phyloP scores from a whole-genome alignment of 305 asterid genomes.

The Fraxinus floribunda region DNA sequence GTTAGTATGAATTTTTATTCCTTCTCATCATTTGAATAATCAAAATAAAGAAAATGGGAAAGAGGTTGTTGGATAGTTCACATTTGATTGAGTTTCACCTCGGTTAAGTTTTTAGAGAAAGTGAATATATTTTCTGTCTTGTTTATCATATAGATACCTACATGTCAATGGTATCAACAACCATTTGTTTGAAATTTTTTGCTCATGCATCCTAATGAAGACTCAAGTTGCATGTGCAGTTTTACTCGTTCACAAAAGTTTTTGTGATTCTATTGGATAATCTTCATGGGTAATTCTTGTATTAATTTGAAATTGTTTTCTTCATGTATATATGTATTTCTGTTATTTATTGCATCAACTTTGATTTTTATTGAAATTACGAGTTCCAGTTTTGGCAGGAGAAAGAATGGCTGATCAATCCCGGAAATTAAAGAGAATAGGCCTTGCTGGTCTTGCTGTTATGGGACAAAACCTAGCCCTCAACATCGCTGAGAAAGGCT shows the following conservation, averaged over 20 bases:
- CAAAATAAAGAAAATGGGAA: background rate
- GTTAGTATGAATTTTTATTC: background rate
- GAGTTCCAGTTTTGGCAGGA: constrained; percentile 26
- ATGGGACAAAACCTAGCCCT: constrained; percentile 81
- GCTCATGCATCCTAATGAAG: background rate
- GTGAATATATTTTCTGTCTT: background rate
- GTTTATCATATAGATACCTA: background rate
- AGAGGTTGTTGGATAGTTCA: background rate
- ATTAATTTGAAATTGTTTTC: background rate
- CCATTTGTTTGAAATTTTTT: background rate
- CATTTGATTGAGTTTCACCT: constrained; percentile 8
- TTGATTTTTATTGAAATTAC: background rate
- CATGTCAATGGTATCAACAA: background rate
- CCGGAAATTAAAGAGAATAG: constrained; percentile 49
- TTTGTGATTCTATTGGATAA: no score
- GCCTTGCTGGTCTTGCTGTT: constrained; percentile 65
- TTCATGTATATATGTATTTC: background rate
- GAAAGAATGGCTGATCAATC: constrained; percentile 46
- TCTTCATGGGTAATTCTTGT: no score
- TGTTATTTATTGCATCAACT: background rate
- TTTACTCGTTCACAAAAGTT: no score
- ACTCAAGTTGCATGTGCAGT: no score
- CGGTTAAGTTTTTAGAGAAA: constrained; percentile 21
- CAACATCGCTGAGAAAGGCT: constrained; percentile 95
- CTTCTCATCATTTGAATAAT: background rate